Conservation (phyloP, 1,139 yeast species). For the Geotrichum siamense region DNA sequence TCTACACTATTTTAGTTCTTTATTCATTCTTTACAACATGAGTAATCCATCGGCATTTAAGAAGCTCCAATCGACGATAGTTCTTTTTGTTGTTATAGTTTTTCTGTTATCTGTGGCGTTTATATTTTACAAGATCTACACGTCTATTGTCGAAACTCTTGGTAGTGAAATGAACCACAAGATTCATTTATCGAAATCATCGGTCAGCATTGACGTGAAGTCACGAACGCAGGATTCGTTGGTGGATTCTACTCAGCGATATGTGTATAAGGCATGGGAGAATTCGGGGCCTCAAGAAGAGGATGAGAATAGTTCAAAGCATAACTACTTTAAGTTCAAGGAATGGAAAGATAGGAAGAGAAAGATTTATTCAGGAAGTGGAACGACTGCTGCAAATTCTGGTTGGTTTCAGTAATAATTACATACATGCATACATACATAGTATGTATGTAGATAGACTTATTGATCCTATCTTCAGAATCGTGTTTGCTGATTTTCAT, state of each 20-base stretch:
- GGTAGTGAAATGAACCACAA: constrained; percentile 13
- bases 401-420: constrained; percentile 12
- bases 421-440: no score
- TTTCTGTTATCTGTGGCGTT: constrained; percentile 16
- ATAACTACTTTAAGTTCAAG: constrained; percentile 5
- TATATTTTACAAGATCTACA: constrained; percentile 14
- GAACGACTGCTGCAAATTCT: constrained; percentile 15
- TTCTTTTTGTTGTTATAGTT: constrained; percentile 16
- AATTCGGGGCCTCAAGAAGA: constrained; percentile 21
- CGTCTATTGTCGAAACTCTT: constrained; percentile 10
- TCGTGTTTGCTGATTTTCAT: no score
- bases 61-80: constrained; percentile 17
- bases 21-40: no score
- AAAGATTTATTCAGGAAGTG: constrained; percentile 10
- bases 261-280: constrained; percentile 21
- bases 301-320: constrained; percentile 4
- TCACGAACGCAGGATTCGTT: constrained; percentile 18
- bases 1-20: no score
- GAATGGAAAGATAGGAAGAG: constrained; percentile 17
- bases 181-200: constrained; percentile 15
- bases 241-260: constrained; percentile 20
- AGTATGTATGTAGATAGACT: no score
- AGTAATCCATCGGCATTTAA: no score
- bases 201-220: constrained; percentile 19
- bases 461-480: no score